Percentiles rank a stretch among this genome's conserved stretches.
Conservation (phyloP, 208 protist species). For the Naegleria lovaniensis region DNA sequence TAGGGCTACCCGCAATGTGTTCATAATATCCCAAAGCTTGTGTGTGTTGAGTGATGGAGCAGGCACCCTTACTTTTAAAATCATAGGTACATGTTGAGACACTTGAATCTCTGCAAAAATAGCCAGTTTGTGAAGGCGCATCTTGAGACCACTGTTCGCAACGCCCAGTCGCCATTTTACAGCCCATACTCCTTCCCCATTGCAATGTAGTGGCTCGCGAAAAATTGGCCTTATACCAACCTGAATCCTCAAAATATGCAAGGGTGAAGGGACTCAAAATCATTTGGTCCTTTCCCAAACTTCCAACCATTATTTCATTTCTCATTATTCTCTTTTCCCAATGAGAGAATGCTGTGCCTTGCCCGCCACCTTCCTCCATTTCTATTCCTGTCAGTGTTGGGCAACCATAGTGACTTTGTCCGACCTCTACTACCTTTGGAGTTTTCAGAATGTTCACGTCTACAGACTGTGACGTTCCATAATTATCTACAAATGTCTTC, state of each 20-base stretch:
- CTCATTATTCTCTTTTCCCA: slow-evolving; percentile 1
- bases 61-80: not conserved
- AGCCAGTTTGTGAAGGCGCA: not conserved
- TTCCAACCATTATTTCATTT: not conserved
- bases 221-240: slow-evolving; percentile 3
- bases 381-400: not conserved
- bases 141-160: not conserved
- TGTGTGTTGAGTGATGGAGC: not conserved
- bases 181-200: not conserved
- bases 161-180: not conserved
- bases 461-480: not conserved
- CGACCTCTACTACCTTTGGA: not conserved
- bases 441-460: not conserved
- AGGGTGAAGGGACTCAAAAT: not conserved
- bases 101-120: not conserved
- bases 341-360: not conserved
- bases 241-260: not conserved
- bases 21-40: not conserved
- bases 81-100: not conserved
- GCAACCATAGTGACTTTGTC: not conserved
- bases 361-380: not conserved
- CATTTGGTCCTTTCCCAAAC: not conserved
- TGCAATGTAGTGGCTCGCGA: not conserved
- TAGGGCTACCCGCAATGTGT: not conserved
- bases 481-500: not conserved